Base-by-base conservation (phyloP, 305 asterid genomes). In the Solanum chacoense region DNA sequence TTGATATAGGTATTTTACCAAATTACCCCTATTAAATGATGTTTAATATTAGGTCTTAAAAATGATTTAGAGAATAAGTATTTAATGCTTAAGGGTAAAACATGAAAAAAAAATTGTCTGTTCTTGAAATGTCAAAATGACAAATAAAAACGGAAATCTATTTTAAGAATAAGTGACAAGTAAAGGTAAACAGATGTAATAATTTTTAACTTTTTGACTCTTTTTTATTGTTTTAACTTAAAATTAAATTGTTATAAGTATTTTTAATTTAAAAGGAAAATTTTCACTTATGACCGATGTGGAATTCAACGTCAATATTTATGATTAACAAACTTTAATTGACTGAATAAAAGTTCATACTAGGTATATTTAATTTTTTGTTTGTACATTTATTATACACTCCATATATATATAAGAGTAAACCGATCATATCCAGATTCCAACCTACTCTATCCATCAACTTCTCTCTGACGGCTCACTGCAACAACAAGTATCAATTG, bases 171-270 rank as follows among this genome's bases (percentile, higher is more conserved):
- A 50, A 50, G 0, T 50, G 8, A 2, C 8, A 6, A 50, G 22
- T 45, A 45, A 5, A 1, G 59, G 1, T 45, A 14, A 13, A 2
- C 3, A 1, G 0, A 16, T 9, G 0, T 50, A 50, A 50, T 7
- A 50, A 1, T 7, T 50, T 16, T 55, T 18, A 55, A 55, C n/a
- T 45, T 50, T 50, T 50, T 6, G 65, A 50, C 65, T 55, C 1
- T 3, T 2, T 55, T 55, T 55, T 18, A 55, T 50, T 2, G 24
- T 7, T 6, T 50, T 55, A 55, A 55, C 10, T 55, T 18, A 3
- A 55, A 55, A 20, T 20, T 55, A 55, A 18, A 18, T 55, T 24
- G 24, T 18, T 55, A 55, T 7, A 55, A 18, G 0, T 18, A 55
- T 55, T 55, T 55, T 50, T 18, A 16, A 50, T 55, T 55, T 1